Base-by-base conservation (phyloP, 768 basidiomycete genomes). In the Cyathus striatus region DNA sequence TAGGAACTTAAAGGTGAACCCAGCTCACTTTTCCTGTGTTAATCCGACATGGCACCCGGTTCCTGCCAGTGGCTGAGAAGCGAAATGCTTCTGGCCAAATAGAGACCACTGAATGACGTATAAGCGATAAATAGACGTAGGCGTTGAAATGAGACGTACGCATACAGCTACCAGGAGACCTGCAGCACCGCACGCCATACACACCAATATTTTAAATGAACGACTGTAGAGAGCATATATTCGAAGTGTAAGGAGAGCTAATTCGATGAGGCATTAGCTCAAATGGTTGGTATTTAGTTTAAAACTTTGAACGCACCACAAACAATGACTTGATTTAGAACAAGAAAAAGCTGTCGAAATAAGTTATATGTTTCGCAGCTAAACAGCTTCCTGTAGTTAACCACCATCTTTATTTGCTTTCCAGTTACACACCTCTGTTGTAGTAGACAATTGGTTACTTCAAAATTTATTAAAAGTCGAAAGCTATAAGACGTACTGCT, bases 191-290 rank as follows among this genome's bases (percentile, higher is more conserved):
- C 55, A 51, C 1, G 71, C 14, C 54, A 78, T 53, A 23, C 54
- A 60, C 4, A 49, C 43, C n/a, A 72, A 45, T 25, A 77, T 52
- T 16, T 62, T 59, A 34, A 60, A 47, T 17, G 67, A 69, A 25
- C 69, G 54, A 9, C 62, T 58, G 43, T 76, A 79, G 12, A 81
- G 54, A 4, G 79, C 78, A 44, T 69, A 72, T 40, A 72, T 72
- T 33, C 78, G 71, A 32, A 75, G 54, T 10, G 66, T 65, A 22
- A 78, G 61, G 23, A 72, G 64, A 45, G 63, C 72, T 76, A 38
- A 12, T 23, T 18, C 12, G 13, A 38, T 24, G 30, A 41, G 13
- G 24, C 17, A 10, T 18, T 24, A 14, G 6, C 34, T 4, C 18
- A 18, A 23, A 3, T 23, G 24, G 43, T 12, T 14, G 16, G 5